Conservation (phyloP, 164 flowering plant species). For the Vitis vinifera region ASM3070453v1 NC_081811.1:2790501-2791000, state of each 20-base stretch:
- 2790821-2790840: background rate
- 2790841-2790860: conserved; percentile 16
- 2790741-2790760: no score
- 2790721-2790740: conserved; percentile 58
- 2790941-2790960: conserved; percentile 25
- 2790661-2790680: conserved; percentile 80
- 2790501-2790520: conserved; percentile 65
- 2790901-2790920: background rate
- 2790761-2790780: background rate
- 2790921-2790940: conserved; percentile 5
- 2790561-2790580: conserved; percentile 61
- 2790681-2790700: conserved; percentile 83
- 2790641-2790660: conserved; percentile 61
- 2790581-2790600: conserved; percentile 69
- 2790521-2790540: conserved; percentile 65
- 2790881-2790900: conserved; percentile 7
- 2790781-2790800: no score
- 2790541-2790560: conserved; percentile 68
- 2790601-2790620: conserved; percentile 60
- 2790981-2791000: conserved; percentile 40
- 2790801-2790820: background rate
- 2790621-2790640: conserved; percentile 51
- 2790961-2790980: conserved; percentile 22
- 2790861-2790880: conserved; percentile 16
- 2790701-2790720: conserved; percentile 57